Evolutionary conservation across 2,329 filamentous ascomycete species (phyloP), one percentile per base, ranked within the genome.

Genomic region (Neonectria hederae): DNA sequence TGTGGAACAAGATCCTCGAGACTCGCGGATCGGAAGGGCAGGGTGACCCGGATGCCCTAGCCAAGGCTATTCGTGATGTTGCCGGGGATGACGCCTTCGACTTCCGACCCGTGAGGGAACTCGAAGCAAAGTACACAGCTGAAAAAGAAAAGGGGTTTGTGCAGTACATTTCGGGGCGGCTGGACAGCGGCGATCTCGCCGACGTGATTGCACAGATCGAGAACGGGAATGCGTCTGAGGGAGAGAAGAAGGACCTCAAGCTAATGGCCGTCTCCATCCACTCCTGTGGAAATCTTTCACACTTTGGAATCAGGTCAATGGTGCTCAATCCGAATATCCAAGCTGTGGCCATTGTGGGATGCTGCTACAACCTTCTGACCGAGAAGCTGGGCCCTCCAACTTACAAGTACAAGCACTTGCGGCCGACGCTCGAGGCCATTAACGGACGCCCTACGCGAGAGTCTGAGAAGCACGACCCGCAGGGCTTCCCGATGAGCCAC

Each of bases 331-430:
- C 92, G 0, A 87, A 89, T 5, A 94, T 98, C 59, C 88, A 89
- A 32, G 93, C 94, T n/a, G 91, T 98, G 22, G 95, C 95, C 62
- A 94, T 99, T 76, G 93, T 99, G 65, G 96, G 96, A 51, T 99
- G 96, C 83, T 99, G 96, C 84, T 98, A 99, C 84, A 99, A 99
- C 74, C 88, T 98, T 6, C 83, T 98, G 71, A 97, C 95, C 0
- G 96, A 98, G 79, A 89, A 92, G 62, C 87, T 97, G 13, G 92
- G 93, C 0, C 92, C 94, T 2, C 91, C 93, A 19, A 94, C 93
- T 0, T 95, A 92, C 83, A 97, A 97, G 77, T 85, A 93, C 21
- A 90, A 93, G 1, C 87, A 89, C 53, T 85, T 95, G 38, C 90
- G 94, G 9, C 91, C 92, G 3, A 89, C 83, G 55, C 72, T 91